phyloP scores from a whole-genome alignment of 164 flowering plant species.

The Nelumbo lutea region DNA sequence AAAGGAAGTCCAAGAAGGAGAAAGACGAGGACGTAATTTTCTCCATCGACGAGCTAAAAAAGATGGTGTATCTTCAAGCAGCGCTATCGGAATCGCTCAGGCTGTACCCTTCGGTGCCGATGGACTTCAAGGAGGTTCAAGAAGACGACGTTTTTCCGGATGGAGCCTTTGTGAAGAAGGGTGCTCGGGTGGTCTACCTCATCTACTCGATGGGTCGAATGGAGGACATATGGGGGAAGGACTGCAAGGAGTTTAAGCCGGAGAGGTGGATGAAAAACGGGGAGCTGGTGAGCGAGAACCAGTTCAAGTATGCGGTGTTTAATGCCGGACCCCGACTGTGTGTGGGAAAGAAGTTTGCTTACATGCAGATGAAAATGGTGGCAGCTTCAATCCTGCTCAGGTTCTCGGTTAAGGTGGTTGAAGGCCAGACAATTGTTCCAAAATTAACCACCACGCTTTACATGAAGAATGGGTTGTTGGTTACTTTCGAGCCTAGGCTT shows the following conservation, averaged over 20 bases:
- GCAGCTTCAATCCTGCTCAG: constrained; percentile 71
- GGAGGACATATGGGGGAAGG: constrained; percentile 78
- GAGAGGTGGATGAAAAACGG: constrained; percentile 64
- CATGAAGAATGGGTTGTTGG: constrained; percentile 80
- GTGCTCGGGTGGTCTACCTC: constrained; percentile 71
- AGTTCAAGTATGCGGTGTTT: constrained; percentile 69
- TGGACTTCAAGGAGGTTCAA: constrained; percentile 68
- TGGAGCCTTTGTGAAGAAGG: constrained; percentile 65
- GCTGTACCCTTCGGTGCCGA: constrained; percentile 83
- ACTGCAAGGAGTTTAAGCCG: constrained; percentile 75
- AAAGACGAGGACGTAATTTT: constrained; percentile 62
- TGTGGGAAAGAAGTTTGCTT: constrained; percentile 84
- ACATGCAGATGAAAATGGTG: constrained; percentile 86
- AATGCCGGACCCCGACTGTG: constrained; percentile 88
- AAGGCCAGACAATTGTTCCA: constrained; percentile 76
- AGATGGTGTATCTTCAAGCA: constrained; percentile 66
- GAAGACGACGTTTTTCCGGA: constrained; percentile 70
- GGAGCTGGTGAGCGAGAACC: constrained; percentile 55
- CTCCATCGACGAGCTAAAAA: constrained; percentile 66
- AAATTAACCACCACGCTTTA: constrained; percentile 85
- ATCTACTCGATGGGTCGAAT: constrained; percentile 84
- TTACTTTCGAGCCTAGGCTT: constrained; percentile 41
- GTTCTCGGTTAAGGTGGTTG: constrained; percentile 52
- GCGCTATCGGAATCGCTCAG: constrained; percentile 78
- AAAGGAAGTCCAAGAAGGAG: constrained; percentile 59